These are phyloP conservation scores for Trichoderma hamatum DNA, from an alignment of 2,329 filamentous ascomycete genomes.

Conservation along the genomic window DNA sequence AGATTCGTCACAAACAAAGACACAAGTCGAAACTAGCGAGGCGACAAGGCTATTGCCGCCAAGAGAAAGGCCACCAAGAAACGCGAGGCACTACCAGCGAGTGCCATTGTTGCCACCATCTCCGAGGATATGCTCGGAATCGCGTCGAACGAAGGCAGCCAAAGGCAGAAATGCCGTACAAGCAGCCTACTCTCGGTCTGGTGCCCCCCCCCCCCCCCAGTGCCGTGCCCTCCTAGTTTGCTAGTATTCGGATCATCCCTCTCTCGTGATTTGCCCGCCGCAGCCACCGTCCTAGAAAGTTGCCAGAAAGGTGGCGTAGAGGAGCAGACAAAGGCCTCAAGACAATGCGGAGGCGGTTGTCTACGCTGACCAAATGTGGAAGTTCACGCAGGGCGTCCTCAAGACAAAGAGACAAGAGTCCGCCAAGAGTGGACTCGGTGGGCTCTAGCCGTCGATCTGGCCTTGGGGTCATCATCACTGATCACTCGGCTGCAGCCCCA, in stretches of 20 bases:
- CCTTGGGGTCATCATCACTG: slow-evolving; percentile 19
- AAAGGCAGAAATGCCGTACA: not conserved
- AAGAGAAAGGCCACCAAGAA: not conserved
- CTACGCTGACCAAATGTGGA: slow-evolving; percentile 29
- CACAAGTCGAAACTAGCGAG: slow-evolving; percentile 2
- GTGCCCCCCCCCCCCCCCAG: not conserved
- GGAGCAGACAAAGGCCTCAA: slow-evolving; percentile 27
- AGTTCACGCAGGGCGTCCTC: slow-evolving; percentile 23
- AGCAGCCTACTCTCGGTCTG: slow-evolving; percentile 8
- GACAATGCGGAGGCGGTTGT: slow-evolving; percentile 28
- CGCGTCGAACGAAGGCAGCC: not conserved
- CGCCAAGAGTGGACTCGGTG: slow-evolving; percentile 16
- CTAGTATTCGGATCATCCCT: slow-evolving; percentile 6
- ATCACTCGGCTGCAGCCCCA: slow-evolving; percentile 19
- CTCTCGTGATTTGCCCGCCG: slow-evolving; percentile 19
- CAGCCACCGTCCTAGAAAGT: not conserved
- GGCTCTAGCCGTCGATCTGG: slow-evolving; percentile 25
- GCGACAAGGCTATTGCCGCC: slow-evolving; percentile 8
- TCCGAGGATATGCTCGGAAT: not conserved
- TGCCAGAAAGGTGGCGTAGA: slow-evolving; percentile 23
- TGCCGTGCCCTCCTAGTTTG: slow-evolving; percentile 7
- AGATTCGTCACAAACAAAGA: slow-evolving; percentile 10
- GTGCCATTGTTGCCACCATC: slow-evolving; percentile 12
- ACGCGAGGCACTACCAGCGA: not conserved
- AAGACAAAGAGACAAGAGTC: slow-evolving; percentile 6